Evolutionary conservation across 371 early-diverging fungal species (phyloP).

Genomic region (Mucor circinelloides): DNA sequence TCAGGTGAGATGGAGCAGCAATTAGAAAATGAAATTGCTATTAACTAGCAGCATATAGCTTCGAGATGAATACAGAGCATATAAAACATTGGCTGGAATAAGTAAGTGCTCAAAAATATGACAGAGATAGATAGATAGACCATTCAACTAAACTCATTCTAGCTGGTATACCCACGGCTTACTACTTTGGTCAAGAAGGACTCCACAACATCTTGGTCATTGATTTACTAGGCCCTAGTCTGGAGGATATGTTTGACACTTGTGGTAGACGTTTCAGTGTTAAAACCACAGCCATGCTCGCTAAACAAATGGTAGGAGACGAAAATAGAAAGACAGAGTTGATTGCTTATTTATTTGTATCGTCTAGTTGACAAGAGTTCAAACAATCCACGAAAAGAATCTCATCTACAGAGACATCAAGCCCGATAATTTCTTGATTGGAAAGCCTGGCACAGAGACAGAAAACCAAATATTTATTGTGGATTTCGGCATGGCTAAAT

Average conservation of each 20-base stretch:
- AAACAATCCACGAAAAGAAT: constrained; percentile 92
- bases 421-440: constrained; percentile 98
- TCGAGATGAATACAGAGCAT: constrained; percentile 87
- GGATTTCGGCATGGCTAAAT: constrained; percentile 98
- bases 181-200: constrained; percentile 95
- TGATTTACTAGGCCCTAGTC: constrained; percentile 92
- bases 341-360: neutral
- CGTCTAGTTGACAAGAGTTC: constrained; percentile 78
- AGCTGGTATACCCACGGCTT: constrained; percentile 85
- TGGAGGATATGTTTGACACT: constrained; percentile 96
- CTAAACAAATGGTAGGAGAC: constrained; percentile 84
- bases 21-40: too few relatives aligned
- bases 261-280: constrained; percentile 86
- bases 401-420: constrained; percentile 98
- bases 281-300: constrained; percentile 94
- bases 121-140: neutral
- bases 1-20: constrained; percentile 63
- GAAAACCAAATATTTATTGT: constrained; percentile 77
- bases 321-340: neutral
- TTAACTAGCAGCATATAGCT: too few relatives aligned
- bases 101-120: constrained; percentile 40
- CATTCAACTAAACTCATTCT: neutral
- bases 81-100: constrained; percentile 81
- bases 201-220: constrained; percentile 93
- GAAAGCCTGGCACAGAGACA: constrained; percentile 68